Percentiles rank a stretch among this genome's conserved stretches.
These are phyloP conservation scores for Secale cereale DNA, from an alignment of 176 grass and related monocot species.

Conservation along the genomic window DNA sequence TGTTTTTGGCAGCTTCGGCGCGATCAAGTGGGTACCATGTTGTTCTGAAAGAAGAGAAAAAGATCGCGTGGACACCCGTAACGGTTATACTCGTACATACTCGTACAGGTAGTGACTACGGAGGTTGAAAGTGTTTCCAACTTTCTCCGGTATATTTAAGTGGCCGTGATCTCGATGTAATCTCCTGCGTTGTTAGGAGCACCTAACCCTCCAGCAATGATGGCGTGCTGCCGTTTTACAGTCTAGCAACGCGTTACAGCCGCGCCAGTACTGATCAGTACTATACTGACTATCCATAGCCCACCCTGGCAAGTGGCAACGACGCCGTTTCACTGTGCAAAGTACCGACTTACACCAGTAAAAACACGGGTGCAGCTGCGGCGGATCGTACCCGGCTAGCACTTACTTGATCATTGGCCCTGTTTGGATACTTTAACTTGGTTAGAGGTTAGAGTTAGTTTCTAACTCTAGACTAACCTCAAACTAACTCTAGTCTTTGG, in stretches of 20 bases:
- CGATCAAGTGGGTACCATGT: background rate
- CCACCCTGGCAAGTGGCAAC: background rate
- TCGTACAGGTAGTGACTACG: too few species aligned
- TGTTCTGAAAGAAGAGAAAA: background rate
- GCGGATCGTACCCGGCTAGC: background rate
- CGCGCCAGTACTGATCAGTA: background rate
- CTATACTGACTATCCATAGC: background rate
- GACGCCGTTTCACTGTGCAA: background rate
- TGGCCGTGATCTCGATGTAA: background rate
- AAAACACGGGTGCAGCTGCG: background rate
- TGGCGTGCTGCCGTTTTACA: background rate
- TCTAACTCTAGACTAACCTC: too few species aligned
- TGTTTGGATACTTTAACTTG: too few species aligned
- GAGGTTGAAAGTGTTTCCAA: too few species aligned
- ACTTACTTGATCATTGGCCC: background rate
- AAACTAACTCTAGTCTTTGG: too few species aligned
- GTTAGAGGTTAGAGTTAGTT: too few species aligned
- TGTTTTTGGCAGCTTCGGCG: background rate
- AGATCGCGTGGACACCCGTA: background rate
- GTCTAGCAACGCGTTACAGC: slow-evolving; percentile 11
- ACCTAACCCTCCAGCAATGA: background rate
- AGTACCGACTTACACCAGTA: background rate
- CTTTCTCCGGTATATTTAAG: background rate
- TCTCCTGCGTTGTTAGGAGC: background rate
- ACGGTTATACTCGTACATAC: background rate